These are phyloP conservation scores for Thelephora terrestris DNA, from an alignment of 1,284 basidiomycete genomes.

Conservation along the genomic window DNA sequence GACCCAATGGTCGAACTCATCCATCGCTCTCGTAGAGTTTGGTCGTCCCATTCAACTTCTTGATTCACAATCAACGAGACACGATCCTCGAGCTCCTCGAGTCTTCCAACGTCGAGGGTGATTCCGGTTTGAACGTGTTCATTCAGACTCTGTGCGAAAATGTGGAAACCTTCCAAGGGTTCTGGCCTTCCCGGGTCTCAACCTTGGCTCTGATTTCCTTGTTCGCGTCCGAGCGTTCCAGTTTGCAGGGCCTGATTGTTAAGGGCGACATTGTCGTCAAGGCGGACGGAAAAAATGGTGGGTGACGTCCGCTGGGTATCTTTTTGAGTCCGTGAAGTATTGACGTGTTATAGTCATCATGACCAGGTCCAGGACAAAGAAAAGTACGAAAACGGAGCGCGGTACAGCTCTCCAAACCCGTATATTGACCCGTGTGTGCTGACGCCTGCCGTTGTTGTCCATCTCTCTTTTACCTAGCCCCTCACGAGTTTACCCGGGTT, in stretches of 20 bases:
- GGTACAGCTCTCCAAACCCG: not conserved
- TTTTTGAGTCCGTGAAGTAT: constrained; percentile 9
- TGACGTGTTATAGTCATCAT: constrained; percentile 64
- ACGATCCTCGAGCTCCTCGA: constrained; percentile 71
- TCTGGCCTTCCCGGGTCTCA: constrained; percentile 84
- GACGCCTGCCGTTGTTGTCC: not conserved
- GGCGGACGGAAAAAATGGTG: constrained; percentile 70
- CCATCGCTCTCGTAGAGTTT: constrained; percentile 46
- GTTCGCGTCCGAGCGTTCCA: constrained; percentile 55
- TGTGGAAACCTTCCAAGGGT: constrained; percentile 88
- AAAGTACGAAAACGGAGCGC: constrained; percentile 42
- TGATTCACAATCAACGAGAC: constrained; percentile 73
- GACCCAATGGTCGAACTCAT: not conserved
- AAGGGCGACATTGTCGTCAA: constrained; percentile 90
- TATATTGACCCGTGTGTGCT: not conserved
- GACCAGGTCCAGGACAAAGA: constrained; percentile 86
- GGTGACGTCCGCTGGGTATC: constrained; percentile 20
- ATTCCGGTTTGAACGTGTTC: constrained; percentile 68
- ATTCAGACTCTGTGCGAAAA: constrained; percentile 91
- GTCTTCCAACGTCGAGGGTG: constrained; percentile 43
- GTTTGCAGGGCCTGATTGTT: constrained; percentile 60
- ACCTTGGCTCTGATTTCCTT: constrained; percentile 76
- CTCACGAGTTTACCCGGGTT: constrained; percentile 69
- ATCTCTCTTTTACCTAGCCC: not conserved
- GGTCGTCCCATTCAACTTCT: constrained; percentile 86